Evolutionary conservation across 1,284 basidiomycete genomes (phyloP).

Genomic region (Abortiporus biennis): DNA sequence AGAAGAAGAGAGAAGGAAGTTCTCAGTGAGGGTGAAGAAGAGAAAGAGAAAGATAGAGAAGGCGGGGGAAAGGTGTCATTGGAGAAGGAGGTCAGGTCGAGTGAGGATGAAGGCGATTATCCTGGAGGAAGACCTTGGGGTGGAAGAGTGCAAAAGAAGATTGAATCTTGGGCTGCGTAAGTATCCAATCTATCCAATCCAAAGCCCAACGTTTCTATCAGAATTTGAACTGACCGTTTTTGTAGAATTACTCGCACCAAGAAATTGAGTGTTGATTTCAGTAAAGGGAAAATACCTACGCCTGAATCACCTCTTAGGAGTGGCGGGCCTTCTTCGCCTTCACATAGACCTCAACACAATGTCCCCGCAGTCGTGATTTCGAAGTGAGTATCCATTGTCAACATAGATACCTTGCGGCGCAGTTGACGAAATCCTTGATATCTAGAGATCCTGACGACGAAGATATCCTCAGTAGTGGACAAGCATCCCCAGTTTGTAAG

Average conservation of each 20-base stretch:
- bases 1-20: slow-evolving; percentile 28
- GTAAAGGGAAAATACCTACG: slow-evolving; percentile 18
- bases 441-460: slow-evolving; percentile 50
- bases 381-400: slow-evolving; percentile 27
- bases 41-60: slow-evolving; percentile 18
- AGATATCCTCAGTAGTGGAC: slow-evolving; percentile 64
- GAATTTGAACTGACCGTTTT: slow-evolving; percentile 5
- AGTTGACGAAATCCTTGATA: no score
- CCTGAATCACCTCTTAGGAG: slow-evolving; percentile 18
- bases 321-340: slow-evolving; percentile 15
- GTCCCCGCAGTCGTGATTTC: slow-evolving; percentile 31
- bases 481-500: slow-evolving; percentile 62
- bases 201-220: background rate
- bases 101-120: slow-evolving; percentile 32
- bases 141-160: slow-evolving; percentile 57
- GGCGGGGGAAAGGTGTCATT: no score
- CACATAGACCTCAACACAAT: slow-evolving; percentile 14
- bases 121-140: slow-evolving; percentile 44
- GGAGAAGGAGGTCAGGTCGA: slow-evolving; percentile 25
- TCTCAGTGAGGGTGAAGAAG: slow-evolving; percentile 29
- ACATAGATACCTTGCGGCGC: background rate
- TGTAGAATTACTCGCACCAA: slow-evolving; percentile 27
- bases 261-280: slow-evolving; percentile 32
- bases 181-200: slow-evolving; percentile 22
- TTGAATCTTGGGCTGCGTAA: slow-evolving; percentile 67